Conservation (phyloP, 495 filamentous ascomycete species). For the Aspergillus leporis region DNA sequence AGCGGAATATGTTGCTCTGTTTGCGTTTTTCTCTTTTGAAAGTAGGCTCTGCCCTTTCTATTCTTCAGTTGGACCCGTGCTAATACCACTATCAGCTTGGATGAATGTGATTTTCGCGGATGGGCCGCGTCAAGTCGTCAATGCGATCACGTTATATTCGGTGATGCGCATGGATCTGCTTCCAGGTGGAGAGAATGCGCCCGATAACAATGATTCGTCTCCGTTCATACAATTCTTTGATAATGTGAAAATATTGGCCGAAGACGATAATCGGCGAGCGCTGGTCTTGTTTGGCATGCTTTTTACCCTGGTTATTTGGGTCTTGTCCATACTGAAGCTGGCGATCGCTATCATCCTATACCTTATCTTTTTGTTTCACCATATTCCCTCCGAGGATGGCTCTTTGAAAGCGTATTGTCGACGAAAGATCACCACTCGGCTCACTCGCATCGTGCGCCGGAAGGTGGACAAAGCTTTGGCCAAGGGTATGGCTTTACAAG, state of each 20-base stretch:
- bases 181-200: constrained; percentile 54
- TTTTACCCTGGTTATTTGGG: constrained; percentile 89
- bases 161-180: constrained; percentile 71
- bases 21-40: constrained; percentile 93
- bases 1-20: constrained; percentile 86
- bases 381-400: constrained; percentile 78
- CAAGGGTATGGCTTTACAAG: constrained; percentile 65
- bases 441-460: constrained; percentile 74
- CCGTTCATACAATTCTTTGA: constrained; percentile 64
- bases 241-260: constrained; percentile 71
- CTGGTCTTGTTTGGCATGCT: constrained; percentile 85
- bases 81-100: constrained; percentile 60
- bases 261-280: constrained; percentile 70
- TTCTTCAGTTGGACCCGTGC: neutral
- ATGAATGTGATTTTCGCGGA: constrained; percentile 84
- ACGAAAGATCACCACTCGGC: constrained; percentile 79
- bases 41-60: constrained; percentile 48
- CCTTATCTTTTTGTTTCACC: constrained; percentile 83
- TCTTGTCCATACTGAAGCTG: constrained; percentile 75
- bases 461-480: constrained; percentile 86
- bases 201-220: constrained; percentile 45
- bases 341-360: constrained; percentile 73
- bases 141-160: constrained; percentile 82
- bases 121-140: constrained; percentile 86
- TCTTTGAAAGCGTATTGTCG: constrained; percentile 81